Conservation (phyloP, 129 eudicot species). For the Heracleum sosnowskyi region DNA sequence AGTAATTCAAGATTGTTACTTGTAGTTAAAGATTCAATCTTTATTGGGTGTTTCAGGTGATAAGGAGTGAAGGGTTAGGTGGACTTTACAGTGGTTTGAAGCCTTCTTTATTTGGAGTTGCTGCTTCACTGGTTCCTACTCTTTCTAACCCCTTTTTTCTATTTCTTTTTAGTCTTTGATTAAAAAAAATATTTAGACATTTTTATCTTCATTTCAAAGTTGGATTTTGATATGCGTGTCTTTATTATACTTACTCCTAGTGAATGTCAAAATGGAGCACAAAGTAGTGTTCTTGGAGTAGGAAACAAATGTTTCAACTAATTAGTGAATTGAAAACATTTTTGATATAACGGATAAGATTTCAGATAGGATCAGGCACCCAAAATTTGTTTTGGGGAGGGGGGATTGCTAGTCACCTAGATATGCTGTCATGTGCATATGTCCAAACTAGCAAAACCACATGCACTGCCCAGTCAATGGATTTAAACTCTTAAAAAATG, state of each 20-base stretch:
- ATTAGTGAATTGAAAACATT: background rate
- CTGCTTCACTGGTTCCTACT: slow-evolving; percentile 66
- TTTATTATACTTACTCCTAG: background rate
- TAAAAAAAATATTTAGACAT: too few relatives aligned
- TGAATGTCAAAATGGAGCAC: background rate
- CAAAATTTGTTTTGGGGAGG: background rate
- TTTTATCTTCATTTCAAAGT: too few relatives aligned
- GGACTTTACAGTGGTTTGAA: slow-evolving; percentile 97
- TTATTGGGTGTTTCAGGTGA: slow-evolving; percentile 37
- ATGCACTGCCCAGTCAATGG: background rate
- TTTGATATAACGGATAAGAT: background rate
- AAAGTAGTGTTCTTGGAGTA: background rate
- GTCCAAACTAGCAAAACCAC: too few relatives aligned
- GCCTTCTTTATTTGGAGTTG: slow-evolving; percentile 94
- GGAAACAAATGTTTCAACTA: background rate
- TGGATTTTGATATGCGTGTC: background rate
- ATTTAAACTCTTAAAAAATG: background rate
- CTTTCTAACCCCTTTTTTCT: background rate
- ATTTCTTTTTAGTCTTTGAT: background rate
- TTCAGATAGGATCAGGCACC: background rate
- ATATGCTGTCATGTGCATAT: background rate
- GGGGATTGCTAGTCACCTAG: background rate
- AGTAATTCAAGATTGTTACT: background rate
- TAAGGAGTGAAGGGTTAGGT: slow-evolving; percentile 73
- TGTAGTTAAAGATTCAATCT: background rate